phyloP scores from a whole-genome alignment of 345 rosid genomes.

The Ceriops decandra region DNA sequence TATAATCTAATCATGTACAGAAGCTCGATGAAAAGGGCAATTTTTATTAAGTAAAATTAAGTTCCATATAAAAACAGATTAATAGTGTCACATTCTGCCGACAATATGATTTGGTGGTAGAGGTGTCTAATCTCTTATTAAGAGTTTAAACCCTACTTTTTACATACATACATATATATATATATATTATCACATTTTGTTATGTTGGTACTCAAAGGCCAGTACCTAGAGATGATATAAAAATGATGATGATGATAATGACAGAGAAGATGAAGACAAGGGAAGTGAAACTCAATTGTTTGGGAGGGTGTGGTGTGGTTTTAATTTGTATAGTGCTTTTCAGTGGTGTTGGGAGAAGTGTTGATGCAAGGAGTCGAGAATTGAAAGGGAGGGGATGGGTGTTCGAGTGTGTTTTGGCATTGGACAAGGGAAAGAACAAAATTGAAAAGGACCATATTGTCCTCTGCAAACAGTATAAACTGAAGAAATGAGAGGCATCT shows the following conservation, averaged over 20 bases:
- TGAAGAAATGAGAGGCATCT: conserved; percentile 26
- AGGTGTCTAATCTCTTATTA: too few relatives aligned
- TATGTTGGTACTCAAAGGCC: too few relatives aligned
- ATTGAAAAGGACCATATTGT: conserved; percentile 50
- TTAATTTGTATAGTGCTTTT: conserved; percentile 1
- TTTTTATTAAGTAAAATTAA: too few relatives aligned
- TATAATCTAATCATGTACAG: too few relatives aligned
- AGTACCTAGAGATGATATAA: too few relatives aligned
- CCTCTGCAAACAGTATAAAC: conserved; percentile 38
- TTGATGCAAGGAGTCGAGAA: conserved; percentile 38
- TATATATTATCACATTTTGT: too few relatives aligned
- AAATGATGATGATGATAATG: conserved; percentile 17
- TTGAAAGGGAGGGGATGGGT: conserved; percentile 27
- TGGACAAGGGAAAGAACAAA: conserved; percentile 43
- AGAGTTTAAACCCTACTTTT: too few relatives aligned
- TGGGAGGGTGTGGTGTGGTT: conserved; percentile 13
- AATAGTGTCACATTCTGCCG: too few relatives aligned
- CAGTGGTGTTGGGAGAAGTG: conserved; percentile 30
- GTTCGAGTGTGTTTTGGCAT: conserved; percentile 22
- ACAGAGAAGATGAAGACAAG: background rate
- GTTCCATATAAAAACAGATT: too few relatives aligned
- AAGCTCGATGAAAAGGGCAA: too few relatives aligned
- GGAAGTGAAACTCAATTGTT: background rate
- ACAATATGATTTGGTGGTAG: too few relatives aligned
- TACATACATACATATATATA: too few relatives aligned